A percentile compares a stretch with the other conserved stretches of the same genome.
Evolutionary conservation across 805 yeast species (phyloP).

Genomic region (Suhomyces emberorum): DNA sequence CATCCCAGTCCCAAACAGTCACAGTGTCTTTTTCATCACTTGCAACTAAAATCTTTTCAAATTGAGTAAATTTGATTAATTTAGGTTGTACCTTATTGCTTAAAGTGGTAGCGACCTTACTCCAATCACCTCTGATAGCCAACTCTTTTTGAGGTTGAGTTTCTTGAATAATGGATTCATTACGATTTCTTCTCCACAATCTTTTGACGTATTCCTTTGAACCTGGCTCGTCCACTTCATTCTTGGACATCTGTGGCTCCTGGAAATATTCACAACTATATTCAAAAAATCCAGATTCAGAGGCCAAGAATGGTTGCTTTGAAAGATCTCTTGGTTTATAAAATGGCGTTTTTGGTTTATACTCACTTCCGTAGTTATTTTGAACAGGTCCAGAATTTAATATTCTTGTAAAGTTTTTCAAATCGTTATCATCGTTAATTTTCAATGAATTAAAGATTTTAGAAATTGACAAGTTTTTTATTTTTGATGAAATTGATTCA

Average conservation of each 20-base stretch:
- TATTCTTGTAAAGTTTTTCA: constrained; percentile 35
- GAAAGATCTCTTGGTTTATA: constrained; percentile 38
- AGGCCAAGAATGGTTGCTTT: constrained; percentile 46
- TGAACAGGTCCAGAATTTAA: constrained; percentile 35
- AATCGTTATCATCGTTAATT: constrained; percentile 40
- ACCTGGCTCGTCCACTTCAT: constrained; percentile 88
- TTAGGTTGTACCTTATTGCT: constrained; percentile 81
- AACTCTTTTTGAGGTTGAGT: constrained; percentile 88
- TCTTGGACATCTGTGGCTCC: constrained; percentile 88
- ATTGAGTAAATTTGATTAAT: constrained; percentile 78
- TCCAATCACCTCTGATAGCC: constrained; percentile 86
- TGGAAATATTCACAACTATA: constrained; percentile 89
- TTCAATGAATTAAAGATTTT: constrained; percentile 36
- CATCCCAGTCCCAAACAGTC: constrained; percentile 85
- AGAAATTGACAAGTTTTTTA: constrained; percentile 31
- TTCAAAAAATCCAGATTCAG: constrained; percentile 63
- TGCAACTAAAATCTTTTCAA: constrained; percentile 77
- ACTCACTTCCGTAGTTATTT: constrained; percentile 40
- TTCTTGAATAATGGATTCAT: constrained; percentile 79
- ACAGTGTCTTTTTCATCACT: constrained; percentile 83
- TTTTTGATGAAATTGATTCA: constrained; percentile 31
- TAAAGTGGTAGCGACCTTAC: constrained; percentile 51
- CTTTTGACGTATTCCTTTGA: constrained; percentile 78
- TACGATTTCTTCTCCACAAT: constrained; percentile 86
- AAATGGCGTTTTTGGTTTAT: constrained; percentile 57